Conservation (phyloP, 108 stramenopile genomes). For the Pseudonitzschia delicatissima region DNA sequence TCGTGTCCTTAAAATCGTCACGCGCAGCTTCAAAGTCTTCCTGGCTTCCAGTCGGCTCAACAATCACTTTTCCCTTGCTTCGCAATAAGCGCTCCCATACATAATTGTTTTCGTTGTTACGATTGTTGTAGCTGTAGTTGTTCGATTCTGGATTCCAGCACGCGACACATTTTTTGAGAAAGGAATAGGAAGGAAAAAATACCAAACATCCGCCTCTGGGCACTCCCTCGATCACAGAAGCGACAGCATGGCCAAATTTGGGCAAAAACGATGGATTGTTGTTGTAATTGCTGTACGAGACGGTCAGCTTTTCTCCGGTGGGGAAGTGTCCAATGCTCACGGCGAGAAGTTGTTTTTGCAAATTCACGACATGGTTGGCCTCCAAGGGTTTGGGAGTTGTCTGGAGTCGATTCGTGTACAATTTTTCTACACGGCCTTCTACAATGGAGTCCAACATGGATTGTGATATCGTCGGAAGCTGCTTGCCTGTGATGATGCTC, state of each 20-base stretch:
- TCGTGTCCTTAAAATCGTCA: constrained; percentile 46
- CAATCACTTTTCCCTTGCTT: constrained; percentile 61
- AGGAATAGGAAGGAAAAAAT: constrained; percentile 65
- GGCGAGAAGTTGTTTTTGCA: constrained; percentile 65
- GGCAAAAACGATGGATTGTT: constrained; percentile 43
- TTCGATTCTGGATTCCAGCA: constrained; percentile 44
- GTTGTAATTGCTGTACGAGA: constrained; percentile 50
- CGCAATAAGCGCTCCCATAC: constrained; percentile 47
- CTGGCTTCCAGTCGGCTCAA: constrained; percentile 64
- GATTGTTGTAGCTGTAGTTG: background rate
- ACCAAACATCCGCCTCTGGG: constrained; percentile 70
- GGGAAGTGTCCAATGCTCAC: constrained; percentile 64
- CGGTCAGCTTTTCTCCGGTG: constrained; percentile 57
- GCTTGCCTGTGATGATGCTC: background rate
- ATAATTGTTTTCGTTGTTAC: constrained; percentile 9
- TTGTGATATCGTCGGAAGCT: constrained; percentile 4
- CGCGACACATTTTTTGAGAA: constrained; percentile 54
- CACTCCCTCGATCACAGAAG: constrained; percentile 50
- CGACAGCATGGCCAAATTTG: constrained; percentile 67
- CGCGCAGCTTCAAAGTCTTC: constrained; percentile 59
- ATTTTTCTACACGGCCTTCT: background rate
- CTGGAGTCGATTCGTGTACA: constrained; percentile 39
- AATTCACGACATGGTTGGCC: constrained; percentile 71
- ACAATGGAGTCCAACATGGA: background rate
- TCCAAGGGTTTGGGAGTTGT: constrained; percentile 66